These are phyloP conservation scores for Salix exigua DNA, from an alignment of 345 rosid genomes.

Conservation along the genomic window DNA sequence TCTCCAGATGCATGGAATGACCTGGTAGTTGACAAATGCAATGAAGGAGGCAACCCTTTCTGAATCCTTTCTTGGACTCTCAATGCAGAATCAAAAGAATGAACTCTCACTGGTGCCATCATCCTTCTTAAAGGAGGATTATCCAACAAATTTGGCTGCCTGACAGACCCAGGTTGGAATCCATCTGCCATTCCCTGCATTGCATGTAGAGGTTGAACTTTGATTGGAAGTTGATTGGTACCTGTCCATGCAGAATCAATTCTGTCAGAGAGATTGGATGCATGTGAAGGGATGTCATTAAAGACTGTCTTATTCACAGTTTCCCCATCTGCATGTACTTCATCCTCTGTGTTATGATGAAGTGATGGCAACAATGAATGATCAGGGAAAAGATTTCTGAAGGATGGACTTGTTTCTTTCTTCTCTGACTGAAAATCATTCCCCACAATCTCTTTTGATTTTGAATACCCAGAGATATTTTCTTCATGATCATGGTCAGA, in stretches of 20 bases:
- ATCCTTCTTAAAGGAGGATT: conserved; percentile 46
- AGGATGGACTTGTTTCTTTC: conserved; percentile 21
- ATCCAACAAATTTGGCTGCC: conserved; percentile 23
- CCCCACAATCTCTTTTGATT: conserved; percentile 27
- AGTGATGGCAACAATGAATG: conserved; percentile 21
- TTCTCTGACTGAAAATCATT: conserved; percentile 26
- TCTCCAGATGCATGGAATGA: conserved; percentile 94
- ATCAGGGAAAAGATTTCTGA: conserved; percentile 22
- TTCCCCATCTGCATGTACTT: conserved; percentile 42
- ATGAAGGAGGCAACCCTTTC: conserved; percentile 54
- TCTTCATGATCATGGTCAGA: conserved; percentile 20
- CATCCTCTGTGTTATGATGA: conserved; percentile 33
- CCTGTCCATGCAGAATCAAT: conserved; percentile 99
- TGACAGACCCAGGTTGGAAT: conserved; percentile 23
- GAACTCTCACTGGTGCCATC: conserved; percentile 55
- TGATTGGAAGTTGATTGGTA: conserved; percentile 41
- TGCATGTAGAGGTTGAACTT: conserved; percentile 28
- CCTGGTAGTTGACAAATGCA: conserved; percentile 51
- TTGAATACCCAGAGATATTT: conserved; percentile 24
- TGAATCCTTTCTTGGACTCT: conserved; percentile 55
- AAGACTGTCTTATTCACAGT: conserved; percentile 16
- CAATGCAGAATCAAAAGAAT: conserved; percentile 86
- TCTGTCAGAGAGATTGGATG: conserved; percentile 70
- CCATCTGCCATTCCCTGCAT: conserved; percentile 42
- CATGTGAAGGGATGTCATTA: conserved; percentile 35